A percentile compares a stretch with the other conserved stretches of the same genome.
These are phyloP conservation scores for Scheffersomyces parashehatae DNA, from an alignment of 1,139 yeast species.

Conservation along the genomic window DNA sequence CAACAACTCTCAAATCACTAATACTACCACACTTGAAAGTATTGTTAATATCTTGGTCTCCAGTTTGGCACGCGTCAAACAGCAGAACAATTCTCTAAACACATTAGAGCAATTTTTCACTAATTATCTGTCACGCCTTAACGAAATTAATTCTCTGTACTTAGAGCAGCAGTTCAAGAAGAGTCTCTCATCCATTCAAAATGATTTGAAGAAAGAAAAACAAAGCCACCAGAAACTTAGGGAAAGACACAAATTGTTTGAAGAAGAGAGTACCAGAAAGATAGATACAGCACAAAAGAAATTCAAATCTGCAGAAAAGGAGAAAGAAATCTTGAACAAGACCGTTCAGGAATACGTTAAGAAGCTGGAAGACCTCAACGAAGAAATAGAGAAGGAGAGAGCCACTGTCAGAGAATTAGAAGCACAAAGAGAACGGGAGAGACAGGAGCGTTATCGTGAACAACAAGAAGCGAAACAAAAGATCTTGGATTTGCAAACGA, in stretches of 20 bases:
- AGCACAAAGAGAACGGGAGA: not conserved
- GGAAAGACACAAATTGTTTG: slow-evolving; percentile 19
- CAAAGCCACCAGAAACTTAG: slow-evolving; percentile 17
- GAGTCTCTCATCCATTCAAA: slow-evolving; percentile 20
- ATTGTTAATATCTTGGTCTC: slow-evolving; percentile 31
- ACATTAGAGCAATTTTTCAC: slow-evolving; percentile 32
- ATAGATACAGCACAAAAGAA: slow-evolving; percentile 21
- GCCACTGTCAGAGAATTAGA: slow-evolving; percentile 3
- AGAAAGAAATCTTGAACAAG: slow-evolving; percentile 9
- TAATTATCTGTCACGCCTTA: slow-evolving; percentile 27
- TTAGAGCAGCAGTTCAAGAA: slow-evolving; percentile 25
- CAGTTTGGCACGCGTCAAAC: slow-evolving; percentile 34
- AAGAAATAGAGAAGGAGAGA: slow-evolving; percentile 1
- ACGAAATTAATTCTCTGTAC: slow-evolving; percentile 29
- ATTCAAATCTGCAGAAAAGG: slow-evolving; percentile 4
- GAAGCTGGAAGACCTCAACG: not conserved
- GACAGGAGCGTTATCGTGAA: not conserved
- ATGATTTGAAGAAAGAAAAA: slow-evolving; percentile 22
- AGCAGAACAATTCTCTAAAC: slow-evolving; percentile 35
- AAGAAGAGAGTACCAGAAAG: slow-evolving; percentile 18
- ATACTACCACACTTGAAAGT: slow-evolving; percentile 51
- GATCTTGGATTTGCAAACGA: not conserved
- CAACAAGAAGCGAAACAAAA: not conserved
- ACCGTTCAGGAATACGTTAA: slow-evolving; percentile 4
- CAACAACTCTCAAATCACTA: slow-evolving; percentile 60